Conservation (phyloP, 768 basidiomycete genomes). For the Favolaschia claudopus region DNA sequence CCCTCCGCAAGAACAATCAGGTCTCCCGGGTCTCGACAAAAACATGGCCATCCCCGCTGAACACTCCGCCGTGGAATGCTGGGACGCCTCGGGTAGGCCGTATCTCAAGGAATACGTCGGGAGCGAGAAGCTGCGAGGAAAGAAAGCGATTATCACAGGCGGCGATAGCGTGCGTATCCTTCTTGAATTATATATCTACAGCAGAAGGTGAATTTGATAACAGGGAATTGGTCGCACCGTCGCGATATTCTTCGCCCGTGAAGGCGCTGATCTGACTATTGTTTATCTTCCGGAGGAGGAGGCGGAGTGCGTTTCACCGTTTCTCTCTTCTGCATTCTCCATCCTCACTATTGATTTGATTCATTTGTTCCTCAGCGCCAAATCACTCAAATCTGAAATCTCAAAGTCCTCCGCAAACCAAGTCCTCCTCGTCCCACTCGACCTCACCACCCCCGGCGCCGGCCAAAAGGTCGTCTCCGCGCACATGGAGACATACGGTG, state of each 20-base stretch:
- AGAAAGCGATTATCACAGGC: constrained; percentile 46
- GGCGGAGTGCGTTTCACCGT: no score
- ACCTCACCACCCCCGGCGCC: constrained; percentile 50
- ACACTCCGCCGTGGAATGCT: constrained; percentile 50
- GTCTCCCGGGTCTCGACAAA: constrained; percentile 57
- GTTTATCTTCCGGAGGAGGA: constrained; percentile 64
- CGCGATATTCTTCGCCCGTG: constrained; percentile 58
- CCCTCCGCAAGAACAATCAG: constrained; percentile 52
- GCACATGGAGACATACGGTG: constrained; percentile 55
- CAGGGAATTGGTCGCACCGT: constrained; percentile 57
- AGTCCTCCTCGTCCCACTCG: constrained; percentile 45
- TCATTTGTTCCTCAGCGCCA: constrained; percentile 46
- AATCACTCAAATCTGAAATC: constrained; percentile 50
- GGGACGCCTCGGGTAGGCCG: constrained; percentile 61
- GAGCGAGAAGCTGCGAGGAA: constrained; percentile 49
- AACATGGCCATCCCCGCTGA: constrained; percentile 51
- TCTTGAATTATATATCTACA: neutral
- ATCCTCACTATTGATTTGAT: no score
- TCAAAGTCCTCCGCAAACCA: constrained; percentile 50
- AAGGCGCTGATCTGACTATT: constrained; percentile 61
- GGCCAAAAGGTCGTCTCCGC: constrained; percentile 55
- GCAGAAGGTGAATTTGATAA: neutral
- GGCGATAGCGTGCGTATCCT: constrained; percentile 44
- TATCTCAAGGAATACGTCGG: constrained; percentile 60
- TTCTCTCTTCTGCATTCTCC: no score